phyloP scores from a whole-genome alignment of 441 rosid genomes.

The Pelargonium australe region DNA sequence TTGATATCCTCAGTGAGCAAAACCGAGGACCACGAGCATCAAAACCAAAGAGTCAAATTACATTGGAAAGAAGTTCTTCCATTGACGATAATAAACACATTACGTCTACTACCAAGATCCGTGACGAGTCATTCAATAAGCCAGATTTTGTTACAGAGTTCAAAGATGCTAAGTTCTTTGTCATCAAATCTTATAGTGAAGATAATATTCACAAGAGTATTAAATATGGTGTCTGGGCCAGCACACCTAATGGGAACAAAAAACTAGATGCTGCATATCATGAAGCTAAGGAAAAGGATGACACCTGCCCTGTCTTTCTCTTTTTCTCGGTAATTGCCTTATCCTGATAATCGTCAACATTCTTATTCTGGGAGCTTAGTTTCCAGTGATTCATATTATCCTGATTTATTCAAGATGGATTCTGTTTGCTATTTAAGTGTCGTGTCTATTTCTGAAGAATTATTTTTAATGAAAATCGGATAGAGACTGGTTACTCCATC shows the following conservation, averaged over 20 bases:
- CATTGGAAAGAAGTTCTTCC: slow-evolving; percentile 37
- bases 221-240: slow-evolving; percentile 87
- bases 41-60: slow-evolving; percentile 45
- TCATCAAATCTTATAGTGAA: slow-evolving; percentile 88
- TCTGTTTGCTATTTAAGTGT: background rate
- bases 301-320: slow-evolving; percentile 66
- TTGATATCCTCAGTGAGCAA: slow-evolving; percentile 58
- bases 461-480: background rate
- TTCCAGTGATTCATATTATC: background rate
- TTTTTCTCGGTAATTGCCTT: slow-evolving; percentile 61
- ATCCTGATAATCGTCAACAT: background rate
- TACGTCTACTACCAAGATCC: slow-evolving; percentile 28
- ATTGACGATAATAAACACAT: slow-evolving; percentile 31
- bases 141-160: slow-evolving; percentile 1
- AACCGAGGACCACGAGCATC: slow-evolving; percentile 63
- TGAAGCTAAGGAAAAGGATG: slow-evolving; percentile 63
- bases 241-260: slow-evolving; percentile 90
- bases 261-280: slow-evolving; percentile 84
- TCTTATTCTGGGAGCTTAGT: background rate
- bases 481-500: background rate
- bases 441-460: background rate
- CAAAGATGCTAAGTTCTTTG: slow-evolving; percentile 34
- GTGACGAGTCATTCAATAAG: slow-evolving; percentile 35
- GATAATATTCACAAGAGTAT: slow-evolving; percentile 92
- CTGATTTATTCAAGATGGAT: background rate